phyloP scores from a whole-genome alignment of 108 stramenopile species.

The Aurantiochytrium sp. region DNA sequence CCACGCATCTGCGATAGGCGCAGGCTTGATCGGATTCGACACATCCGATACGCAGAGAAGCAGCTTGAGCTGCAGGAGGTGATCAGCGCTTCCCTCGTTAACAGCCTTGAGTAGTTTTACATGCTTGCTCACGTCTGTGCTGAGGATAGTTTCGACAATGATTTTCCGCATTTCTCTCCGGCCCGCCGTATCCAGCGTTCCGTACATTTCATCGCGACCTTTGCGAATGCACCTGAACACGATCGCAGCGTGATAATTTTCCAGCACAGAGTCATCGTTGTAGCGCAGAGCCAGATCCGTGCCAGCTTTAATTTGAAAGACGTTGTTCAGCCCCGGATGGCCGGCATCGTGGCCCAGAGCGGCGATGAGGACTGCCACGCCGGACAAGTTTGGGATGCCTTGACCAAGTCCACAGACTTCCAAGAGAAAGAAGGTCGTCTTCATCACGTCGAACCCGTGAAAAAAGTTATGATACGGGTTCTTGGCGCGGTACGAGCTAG shows the following conservation, averaged over 20 bases:
- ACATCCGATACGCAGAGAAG: constrained; percentile 59
- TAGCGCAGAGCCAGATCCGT: constrained; percentile 60
- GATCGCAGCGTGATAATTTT: constrained; percentile 70
- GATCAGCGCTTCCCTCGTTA: not conserved
- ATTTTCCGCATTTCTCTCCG: constrained; percentile 32
- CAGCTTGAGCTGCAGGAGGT: constrained; percentile 26
- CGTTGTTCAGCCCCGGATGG: constrained; percentile 71
- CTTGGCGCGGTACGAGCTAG: not conserved
- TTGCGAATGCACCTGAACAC: constrained; percentile 27
- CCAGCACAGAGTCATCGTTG: constrained; percentile 66
- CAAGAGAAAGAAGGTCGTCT: constrained; percentile 37
- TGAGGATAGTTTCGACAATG: constrained; percentile 60
- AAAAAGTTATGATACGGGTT: constrained; percentile 64
- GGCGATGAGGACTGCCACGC: constrained; percentile 57
- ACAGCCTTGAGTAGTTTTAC: constrained; percentile 43
- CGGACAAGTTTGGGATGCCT: constrained; percentile 33
- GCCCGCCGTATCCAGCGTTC: constrained; percentile 20
- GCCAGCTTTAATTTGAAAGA: constrained; percentile 52
- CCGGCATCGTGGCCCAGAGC: constrained; percentile 72
- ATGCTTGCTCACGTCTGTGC: constrained; percentile 70
- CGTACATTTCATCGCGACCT: constrained; percentile 26
- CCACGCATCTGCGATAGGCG: constrained; percentile 39
- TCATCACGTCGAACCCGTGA: constrained; percentile 70
- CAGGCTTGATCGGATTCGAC: constrained; percentile 51
- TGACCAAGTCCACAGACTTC: constrained; percentile 22